phyloP scores from a whole-genome alignment of 2,329 filamentous ascomycete species.

The Monosporascus sp. region DNA sequence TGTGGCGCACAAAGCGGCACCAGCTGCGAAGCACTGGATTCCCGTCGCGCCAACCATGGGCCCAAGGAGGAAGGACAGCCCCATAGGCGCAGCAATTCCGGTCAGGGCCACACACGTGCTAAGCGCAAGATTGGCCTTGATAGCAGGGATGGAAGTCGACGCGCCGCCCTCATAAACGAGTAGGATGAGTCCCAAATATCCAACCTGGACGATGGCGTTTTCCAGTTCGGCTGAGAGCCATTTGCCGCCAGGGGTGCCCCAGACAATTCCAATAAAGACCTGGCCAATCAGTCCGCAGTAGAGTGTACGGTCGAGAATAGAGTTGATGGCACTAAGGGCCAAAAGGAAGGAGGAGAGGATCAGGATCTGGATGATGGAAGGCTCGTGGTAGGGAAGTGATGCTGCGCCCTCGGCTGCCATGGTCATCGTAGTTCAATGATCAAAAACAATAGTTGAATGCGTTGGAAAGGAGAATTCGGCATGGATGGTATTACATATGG shows the following conservation, averaged over 20 bases:
- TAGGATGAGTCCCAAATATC: slow-evolving; percentile 67
- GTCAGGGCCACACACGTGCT: slow-evolving; percentile 59
- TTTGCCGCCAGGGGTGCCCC: slow-evolving; percentile 60
- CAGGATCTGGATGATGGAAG: slow-evolving; percentile 53
- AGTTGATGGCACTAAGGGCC: slow-evolving; percentile 53
- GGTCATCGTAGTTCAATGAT: no score
- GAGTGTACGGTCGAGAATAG: slow-evolving; percentile 50
- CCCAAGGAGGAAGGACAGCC: slow-evolving; percentile 56
- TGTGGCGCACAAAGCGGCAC: slow-evolving; percentile 27
- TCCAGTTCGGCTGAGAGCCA: slow-evolving; percentile 51
- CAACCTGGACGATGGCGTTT: slow-evolving; percentile 55
- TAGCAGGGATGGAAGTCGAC: slow-evolving; percentile 43
- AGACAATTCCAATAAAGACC: slow-evolving; percentile 64
- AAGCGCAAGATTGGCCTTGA: slow-evolving; percentile 56
- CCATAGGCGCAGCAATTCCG: slow-evolving; percentile 60
- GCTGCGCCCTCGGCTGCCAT: not conserved
- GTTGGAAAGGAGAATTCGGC: no score
- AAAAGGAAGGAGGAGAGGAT: slow-evolving; percentile 57
- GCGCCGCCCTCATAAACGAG: slow-evolving; percentile 68
- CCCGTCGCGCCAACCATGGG: slow-evolving; percentile 42
- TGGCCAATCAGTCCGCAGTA: slow-evolving; percentile 71
- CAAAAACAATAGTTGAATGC: no score
- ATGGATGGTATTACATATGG: no score
- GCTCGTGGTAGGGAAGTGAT: slow-evolving; percentile 57
- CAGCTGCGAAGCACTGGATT: slow-evolving; percentile 45